Evolutionary conservation across 2,329 filamentous ascomycete genomes (phyloP).

Genomic region (Lachnellula hyalina): DNA sequence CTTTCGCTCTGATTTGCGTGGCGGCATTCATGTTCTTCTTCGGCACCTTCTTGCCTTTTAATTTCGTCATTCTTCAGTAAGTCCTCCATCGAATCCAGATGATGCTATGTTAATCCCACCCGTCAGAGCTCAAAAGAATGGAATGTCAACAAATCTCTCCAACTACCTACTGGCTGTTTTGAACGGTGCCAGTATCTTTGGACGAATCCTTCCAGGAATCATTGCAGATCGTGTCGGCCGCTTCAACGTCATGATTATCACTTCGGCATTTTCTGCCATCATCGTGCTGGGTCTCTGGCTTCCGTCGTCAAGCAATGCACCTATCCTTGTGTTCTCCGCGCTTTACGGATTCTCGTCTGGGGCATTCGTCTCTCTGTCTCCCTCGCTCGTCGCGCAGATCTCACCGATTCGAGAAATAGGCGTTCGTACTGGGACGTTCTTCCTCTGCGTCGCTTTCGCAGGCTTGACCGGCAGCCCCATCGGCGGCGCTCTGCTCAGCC

Average conservation of each 20-base stretch:
- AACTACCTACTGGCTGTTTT: conserved; percentile 50
- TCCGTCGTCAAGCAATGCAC: conserved; percentile 44
- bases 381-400: conserved; percentile 64
- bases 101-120: conserved; percentile 16
- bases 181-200: conserved; percentile 48
- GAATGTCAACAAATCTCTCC: conserved; percentile 43
- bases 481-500: conserved; percentile 53
- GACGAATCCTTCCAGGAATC: conserved; percentile 49
- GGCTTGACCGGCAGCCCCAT: conserved; percentile 64
- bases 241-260: conserved; percentile 49
- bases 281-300: conserved; percentile 50
- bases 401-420: conserved; percentile 66
- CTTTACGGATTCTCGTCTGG: conserved; percentile 67
- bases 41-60: conserved; percentile 50
- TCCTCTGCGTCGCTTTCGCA: conserved; percentile 56
- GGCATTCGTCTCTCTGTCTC: conserved; percentile 57
- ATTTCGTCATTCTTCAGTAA: conserved; percentile 37
- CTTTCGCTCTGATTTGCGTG: conserved; percentile 34
- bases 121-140: conserved; percentile 38
- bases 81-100: neutral
- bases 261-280: conserved; percentile 40
- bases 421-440: conserved; percentile 59
- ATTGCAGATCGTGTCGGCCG: conserved; percentile 48
- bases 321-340: conserved; percentile 59
- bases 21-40: conserved; percentile 42